phyloP scores from a whole-genome alignment of 768 basidiomycete genomes.

The Hortiboletus flavorubellus region DNA sequence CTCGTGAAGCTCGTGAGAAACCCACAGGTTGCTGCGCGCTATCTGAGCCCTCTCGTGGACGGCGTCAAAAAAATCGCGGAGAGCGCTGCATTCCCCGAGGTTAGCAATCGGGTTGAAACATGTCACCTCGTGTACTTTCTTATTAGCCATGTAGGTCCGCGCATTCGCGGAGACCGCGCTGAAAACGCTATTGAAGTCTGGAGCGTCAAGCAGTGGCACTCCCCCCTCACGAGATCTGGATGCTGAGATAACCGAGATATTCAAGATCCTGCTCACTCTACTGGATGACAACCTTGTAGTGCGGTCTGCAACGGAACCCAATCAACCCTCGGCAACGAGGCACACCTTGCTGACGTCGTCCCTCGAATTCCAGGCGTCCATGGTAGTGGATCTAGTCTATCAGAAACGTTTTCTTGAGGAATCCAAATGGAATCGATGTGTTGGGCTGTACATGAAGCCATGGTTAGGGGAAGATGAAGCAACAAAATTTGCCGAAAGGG shows the following conservation, averaged over 20 bases:
- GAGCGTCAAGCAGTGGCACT: constrained; percentile 71
- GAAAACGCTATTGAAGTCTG: constrained; percentile 75
- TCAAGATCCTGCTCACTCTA: constrained; percentile 54
- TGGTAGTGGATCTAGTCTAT: constrained; percentile 76
- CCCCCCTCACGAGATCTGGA: constrained; percentile 72
- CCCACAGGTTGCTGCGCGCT: constrained; percentile 82
- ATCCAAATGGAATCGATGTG: constrained; percentile 62
- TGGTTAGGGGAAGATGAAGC: constrained; percentile 60
- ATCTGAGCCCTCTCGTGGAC: constrained; percentile 82
- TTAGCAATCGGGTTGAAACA: constrained; percentile 27
- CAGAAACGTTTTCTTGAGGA: constrained; percentile 52
- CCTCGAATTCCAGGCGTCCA: constrained; percentile 67
- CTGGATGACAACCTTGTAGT: constrained; percentile 48
- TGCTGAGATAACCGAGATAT: constrained; percentile 55
- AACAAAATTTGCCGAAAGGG: constrained; percentile 53
- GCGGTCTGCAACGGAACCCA: constrained; percentile 41
- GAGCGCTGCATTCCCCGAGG: constrained; percentile 94
- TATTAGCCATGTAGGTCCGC: constrained; percentile 55
- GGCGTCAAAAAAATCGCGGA: constrained; percentile 89
- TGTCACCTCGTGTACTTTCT: constrained; percentile 12
- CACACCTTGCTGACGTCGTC: constrained; percentile 56
- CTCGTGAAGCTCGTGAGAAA: constrained; percentile 96
- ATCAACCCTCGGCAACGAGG: constrained; percentile 51
- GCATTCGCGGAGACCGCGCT: constrained; percentile 88
- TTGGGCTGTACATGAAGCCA: constrained; percentile 67